Percentiles rank a stretch among this genome's conserved stretches.
phyloP scores from a whole-genome alignment of 2,329 filamentous ascomycete genomes.

The Colletotrichum magnum region DNA sequence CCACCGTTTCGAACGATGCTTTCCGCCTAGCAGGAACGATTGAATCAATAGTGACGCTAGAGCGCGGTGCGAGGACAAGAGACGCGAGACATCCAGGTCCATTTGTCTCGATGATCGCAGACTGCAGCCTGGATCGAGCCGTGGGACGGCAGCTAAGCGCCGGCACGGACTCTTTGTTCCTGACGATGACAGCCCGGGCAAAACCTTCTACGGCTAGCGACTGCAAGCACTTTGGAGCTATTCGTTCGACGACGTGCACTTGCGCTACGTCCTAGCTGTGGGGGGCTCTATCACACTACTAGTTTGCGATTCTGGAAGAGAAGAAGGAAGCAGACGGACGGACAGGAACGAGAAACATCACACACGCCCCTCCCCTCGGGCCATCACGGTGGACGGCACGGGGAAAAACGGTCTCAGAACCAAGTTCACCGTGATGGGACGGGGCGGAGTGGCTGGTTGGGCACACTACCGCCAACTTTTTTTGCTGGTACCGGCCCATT shows the following conservation, averaged over 20 bases:
- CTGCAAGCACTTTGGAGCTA: constrained; percentile 29
- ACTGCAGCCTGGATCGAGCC: constrained; percentile 20
- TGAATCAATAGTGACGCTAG: constrained; percentile 3
- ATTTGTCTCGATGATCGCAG: constrained; percentile 20
- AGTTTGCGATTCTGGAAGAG: constrained; percentile 3
- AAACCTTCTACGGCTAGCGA: constrained; percentile 14
- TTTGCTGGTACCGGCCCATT: constrained; percentile 25
- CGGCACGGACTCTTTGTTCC: constrained; percentile 31
- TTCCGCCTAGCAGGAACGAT: neutral
- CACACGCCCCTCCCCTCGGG: constrained; percentile 2
- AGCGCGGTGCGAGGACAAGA: neutral
- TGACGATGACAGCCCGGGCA: neutral
- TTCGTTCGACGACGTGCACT: neutral
- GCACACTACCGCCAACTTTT: constrained; percentile 3
- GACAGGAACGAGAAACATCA: neutral
- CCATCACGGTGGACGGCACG: constrained; percentile 2
- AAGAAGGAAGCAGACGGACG: constrained; percentile 1
- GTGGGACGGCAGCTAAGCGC: constrained; percentile 7
- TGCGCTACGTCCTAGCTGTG: constrained; percentile 12
- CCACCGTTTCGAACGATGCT: constrained; percentile 3
- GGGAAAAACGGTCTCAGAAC: neutral
- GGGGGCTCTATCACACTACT: neutral
- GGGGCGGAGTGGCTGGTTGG: neutral
- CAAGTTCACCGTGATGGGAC: constrained; percentile 15
- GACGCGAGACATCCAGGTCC: constrained; percentile 4